Evolutionary conservation across 1,139 yeast genomes (phyloP).

Genomic region (Nakaseomyces glabratus): DNA sequence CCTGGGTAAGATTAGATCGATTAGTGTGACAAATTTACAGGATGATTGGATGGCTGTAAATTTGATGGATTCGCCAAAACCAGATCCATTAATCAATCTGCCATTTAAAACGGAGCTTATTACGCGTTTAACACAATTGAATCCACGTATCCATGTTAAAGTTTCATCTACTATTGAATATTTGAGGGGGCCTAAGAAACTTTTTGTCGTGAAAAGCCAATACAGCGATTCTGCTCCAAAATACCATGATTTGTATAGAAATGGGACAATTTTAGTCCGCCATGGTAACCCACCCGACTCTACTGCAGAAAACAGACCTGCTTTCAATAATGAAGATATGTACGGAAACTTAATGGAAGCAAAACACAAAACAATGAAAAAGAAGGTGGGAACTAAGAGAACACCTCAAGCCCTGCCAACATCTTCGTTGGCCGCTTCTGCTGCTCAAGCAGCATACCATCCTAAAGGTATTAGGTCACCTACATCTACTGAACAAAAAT

Average conservation of each 20-base stretch:
- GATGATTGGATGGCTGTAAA: conserved; percentile 92
- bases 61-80: conserved; percentile 44
- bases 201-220: conserved; percentile 63
- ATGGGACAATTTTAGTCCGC: conserved; percentile 75
- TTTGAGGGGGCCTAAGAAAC: conserved; percentile 84
- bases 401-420: conserved; percentile 2
- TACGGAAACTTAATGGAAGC: background rate
- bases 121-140: conserved; percentile 61
- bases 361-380: conserved; percentile 29
- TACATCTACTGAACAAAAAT: no score
- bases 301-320: conserved; percentile 64
- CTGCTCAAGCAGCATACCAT: conserved; percentile 33
- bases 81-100: conserved; percentile 76
- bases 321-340: conserved; percentile 11
- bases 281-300: conserved; percentile 73
- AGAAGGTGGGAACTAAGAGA: conserved; percentile 13
- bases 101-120: conserved; percentile 84
- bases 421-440: conserved; percentile 28
- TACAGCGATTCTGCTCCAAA: conserved; percentile 52
- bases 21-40: conserved; percentile 65
- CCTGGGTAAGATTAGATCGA: conserved; percentile 49
- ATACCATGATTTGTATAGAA: conserved; percentile 70
- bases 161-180: conserved; percentile 71
- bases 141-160: conserved; percentile 49
- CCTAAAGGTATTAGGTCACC: conserved; percentile 15